A percentile compares a stretch with the other conserved stretches of the same genome.
These are phyloP conservation scores for Guyanaporus albipodus DNA, from an alignment of 768 basidiomycete genomes.

Conservation along the genomic window DNA sequence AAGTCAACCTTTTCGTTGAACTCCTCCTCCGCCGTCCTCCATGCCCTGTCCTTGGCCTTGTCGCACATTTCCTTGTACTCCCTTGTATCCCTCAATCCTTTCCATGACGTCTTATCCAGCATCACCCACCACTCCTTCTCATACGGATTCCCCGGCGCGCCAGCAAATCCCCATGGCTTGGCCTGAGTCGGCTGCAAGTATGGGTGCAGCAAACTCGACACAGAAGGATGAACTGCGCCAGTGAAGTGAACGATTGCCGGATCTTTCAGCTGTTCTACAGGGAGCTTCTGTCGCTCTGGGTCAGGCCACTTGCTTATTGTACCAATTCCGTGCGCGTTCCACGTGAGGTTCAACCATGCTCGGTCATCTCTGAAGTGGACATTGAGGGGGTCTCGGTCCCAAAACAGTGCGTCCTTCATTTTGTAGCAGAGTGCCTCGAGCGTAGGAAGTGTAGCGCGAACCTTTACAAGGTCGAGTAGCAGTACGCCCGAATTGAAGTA, in stretches of 20 bases:
- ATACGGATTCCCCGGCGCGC: slow-evolving; percentile 50
- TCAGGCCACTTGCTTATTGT: slow-evolving; percentile 36
- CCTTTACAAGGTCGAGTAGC: slow-evolving; percentile 43
- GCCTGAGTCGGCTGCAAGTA: slow-evolving; percentile 50
- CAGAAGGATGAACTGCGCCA: slow-evolving; percentile 46
- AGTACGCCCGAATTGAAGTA: slow-evolving; percentile 60
- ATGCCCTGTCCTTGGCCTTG: slow-evolving; percentile 7
- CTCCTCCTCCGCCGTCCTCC: slow-evolving; percentile 6
- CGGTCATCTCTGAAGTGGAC: slow-evolving; percentile 42
- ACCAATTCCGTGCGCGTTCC: slow-evolving; percentile 58
- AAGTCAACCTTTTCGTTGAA: too few relatives aligned
- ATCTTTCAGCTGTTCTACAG: slow-evolving; percentile 36
- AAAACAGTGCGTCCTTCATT: slow-evolving; percentile 31
- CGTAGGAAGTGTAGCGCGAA: slow-evolving; percentile 26
- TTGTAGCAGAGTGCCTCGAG: slow-evolving; percentile 26
- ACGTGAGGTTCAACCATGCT: slow-evolving; percentile 37
- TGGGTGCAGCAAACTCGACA: slow-evolving; percentile 45
- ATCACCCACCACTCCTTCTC: slow-evolving; percentile 45
- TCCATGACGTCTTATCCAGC: slow-evolving; percentile 44
- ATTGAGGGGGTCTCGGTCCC: slow-evolving; percentile 53
- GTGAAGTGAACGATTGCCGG: slow-evolving; percentile 56
- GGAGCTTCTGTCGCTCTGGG: slow-evolving; percentile 31
- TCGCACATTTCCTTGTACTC: slow-evolving; percentile 19
- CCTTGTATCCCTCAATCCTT: slow-evolving; percentile 26
- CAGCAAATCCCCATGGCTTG: slow-evolving; percentile 57